Evolutionary conservation across 208 protist genomes (phyloP), one percentile per base, ranked within the genome.

Genomic region (Trypanosoma boissoni): DNA sequence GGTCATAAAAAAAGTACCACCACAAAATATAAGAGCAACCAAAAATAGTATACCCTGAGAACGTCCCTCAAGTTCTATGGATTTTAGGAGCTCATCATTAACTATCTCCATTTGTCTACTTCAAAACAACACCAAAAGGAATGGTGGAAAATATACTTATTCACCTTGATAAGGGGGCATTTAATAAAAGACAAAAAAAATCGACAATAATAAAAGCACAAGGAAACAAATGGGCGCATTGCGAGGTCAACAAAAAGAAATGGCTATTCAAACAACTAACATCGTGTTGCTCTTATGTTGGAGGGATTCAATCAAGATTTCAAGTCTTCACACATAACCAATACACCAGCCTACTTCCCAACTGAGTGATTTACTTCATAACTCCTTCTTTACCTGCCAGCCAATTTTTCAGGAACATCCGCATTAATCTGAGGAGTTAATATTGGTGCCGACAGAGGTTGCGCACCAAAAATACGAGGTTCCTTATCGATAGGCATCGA

Each of bases 1-100:
- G 18, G 74, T 76, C 72, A 86, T 81, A 49, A 92, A 87, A 37
- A 87, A 77, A 41, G 85, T 89, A 32, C 80, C 80, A 49, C 81
- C 81, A 49, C 83, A 74, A 60, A 92, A 83, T 45, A 87, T 86
- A 6, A 86, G 72, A 76, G 86, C 80, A 14, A 71, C 71, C 4
- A 87, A 51, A 50, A 89, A 88, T 10, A 92, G 62, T 23, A 92
- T 67, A 23, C 54, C 72, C 2, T 76, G 28, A 12, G 85, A 78
- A 26, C 85, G 39, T 2, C 60, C 52, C 42, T 86, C 43, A 18
- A 62, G 26, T 18, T 36, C 31, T 46, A 54, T 52, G 42, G 34
- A 32, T 29, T 14, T 32, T 18, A 31, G 14, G 14, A n/a, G 21
- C 10, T 12, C 23, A 50, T 50, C 14, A 14, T 12, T 31, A 29